Evolutionary conservation across 257 asterid species (phyloP).

Genomic region (Pogostemon cablin): DNA sequence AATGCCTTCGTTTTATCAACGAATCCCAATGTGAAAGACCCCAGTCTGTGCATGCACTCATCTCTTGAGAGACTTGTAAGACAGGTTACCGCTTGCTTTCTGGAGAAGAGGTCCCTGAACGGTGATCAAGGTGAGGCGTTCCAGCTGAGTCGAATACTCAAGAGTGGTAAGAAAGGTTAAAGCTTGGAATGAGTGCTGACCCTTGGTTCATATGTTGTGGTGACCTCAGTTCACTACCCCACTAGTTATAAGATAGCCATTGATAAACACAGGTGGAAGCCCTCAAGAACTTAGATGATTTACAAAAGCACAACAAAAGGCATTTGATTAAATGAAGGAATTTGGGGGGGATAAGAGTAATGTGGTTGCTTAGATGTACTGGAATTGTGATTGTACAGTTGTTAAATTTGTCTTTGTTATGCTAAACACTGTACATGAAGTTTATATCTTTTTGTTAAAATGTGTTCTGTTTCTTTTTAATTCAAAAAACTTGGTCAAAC

Average conservation of each 20-base stretch:
- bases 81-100: constrained; percentile 76
- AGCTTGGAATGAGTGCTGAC: not conserved
- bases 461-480: constrained; percentile 10
- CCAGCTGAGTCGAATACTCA: constrained; percentile 62
- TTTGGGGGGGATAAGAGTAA: not conserved
- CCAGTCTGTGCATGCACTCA: constrained; percentile 62
- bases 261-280: constrained; percentile 11
- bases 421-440: constrained; percentile 29
- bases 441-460: constrained; percentile 11
- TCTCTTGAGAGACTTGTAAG: constrained; percentile 77
- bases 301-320: constrained; percentile 5
- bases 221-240: not conserved
- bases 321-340: constrained; percentile 14
- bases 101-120: constrained; percentile 71
- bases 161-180: constrained; percentile 49
- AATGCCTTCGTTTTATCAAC: constrained; percentile 70
- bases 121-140: constrained; percentile 90
- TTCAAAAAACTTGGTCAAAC: not conserved
- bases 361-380: constrained; percentile 18
- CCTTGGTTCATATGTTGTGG: constrained; percentile 25
- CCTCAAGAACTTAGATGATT: constrained; percentile 1
- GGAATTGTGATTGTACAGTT: constrained; percentile 43
- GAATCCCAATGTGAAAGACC: constrained; percentile 56
- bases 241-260: constrained; percentile 5
- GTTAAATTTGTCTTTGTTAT: constrained; percentile 16